Evolutionary conservation across 2,329 filamentous ascomycete genomes (phyloP), one percentile per base, ranked within the genome.

Genomic region (Orbilia brochopaga): DNA sequence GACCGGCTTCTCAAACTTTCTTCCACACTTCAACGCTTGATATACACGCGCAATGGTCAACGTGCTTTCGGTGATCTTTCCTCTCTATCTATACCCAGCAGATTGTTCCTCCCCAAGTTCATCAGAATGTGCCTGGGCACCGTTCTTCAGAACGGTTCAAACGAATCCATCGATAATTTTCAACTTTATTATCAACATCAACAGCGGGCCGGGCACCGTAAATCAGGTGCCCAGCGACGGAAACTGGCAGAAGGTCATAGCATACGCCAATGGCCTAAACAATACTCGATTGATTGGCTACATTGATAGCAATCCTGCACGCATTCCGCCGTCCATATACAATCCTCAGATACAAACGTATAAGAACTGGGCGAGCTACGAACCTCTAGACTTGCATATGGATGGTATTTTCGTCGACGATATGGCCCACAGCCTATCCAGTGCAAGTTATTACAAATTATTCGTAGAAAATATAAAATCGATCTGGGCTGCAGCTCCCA

Each of bases 381-480:
- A 42, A 2, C 15, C 46, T 1, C 57, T 55, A 30, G 53, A 69
- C 52, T 54, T 69, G 3, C 57, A 58, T 13, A 42, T 69, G 19
- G 52, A 58, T 32, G 57, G 65, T 7, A 69, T 69, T 8, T 69
- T 69, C 23, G 65, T 69, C 1, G 65, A 69, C 11, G 65, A 69
- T 24, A 63, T 69, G 52, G 23, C 52, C 5, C 62, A 62, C 19
- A 27, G 27, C 2, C 11, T 58, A 0, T 57, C 57, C 5, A 52
- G 17, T 1, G 59, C 54, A 2, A 21, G 21, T 7, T 63, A 69
- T 46, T 63, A 62, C 17, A 44, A 42, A 6, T 57, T 44, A 10
- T 69, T 53, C 24, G 65, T 53, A 2, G 46, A 63, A 6, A 58
- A 69, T 19, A 63, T 58, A 19, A 69, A 63, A 32, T 44, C 51